A percentile compares a stretch with the other conserved stretches of the same genome.
Conservation (phyloP, 2,329 filamentous ascomycete genomes). For the Chaetoscypha palmicola region DNA sequence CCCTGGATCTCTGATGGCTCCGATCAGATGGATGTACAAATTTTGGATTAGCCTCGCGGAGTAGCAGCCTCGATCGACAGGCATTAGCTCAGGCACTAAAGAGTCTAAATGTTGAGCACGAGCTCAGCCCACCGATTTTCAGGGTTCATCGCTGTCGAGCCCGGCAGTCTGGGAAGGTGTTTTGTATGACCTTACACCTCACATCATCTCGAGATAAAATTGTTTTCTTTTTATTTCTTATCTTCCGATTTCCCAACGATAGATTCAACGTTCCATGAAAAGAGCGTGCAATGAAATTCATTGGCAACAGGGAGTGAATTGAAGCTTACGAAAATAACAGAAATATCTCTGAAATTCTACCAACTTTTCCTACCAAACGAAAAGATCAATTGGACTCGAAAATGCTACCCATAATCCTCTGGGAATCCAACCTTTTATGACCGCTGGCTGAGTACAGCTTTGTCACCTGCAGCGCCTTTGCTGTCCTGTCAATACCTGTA, state of each 20-base stretch:
- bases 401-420: neutral
- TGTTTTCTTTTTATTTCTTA: neutral
- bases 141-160: conserved; percentile 6
- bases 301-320: neutral
- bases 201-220: neutral
- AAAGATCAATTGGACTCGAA: neutral
- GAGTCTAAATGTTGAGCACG: neutral
- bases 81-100: too few relatives aligned
- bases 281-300: too few relatives aligned
- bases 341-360: neutral
- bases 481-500: conserved; percentile 23
- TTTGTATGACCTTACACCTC: conserved; percentile 6
- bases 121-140: conserved; percentile 1
- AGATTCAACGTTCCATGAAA: too few relatives aligned
- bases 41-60: neutral
- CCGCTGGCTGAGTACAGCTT: conserved; percentile 2
- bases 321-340: neutral
- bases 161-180: conserved; percentile 2
- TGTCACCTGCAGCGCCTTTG: conserved; percentile 24
- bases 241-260: too few relatives aligned
- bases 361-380: neutral
- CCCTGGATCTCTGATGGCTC: neutral
- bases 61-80: neutral
- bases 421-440: neutral
- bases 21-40: conserved; percentile 1